phyloP scores from a whole-genome alignment of 371 early-diverging fungal species.

The Rhizopus stolonifer region DNA sequence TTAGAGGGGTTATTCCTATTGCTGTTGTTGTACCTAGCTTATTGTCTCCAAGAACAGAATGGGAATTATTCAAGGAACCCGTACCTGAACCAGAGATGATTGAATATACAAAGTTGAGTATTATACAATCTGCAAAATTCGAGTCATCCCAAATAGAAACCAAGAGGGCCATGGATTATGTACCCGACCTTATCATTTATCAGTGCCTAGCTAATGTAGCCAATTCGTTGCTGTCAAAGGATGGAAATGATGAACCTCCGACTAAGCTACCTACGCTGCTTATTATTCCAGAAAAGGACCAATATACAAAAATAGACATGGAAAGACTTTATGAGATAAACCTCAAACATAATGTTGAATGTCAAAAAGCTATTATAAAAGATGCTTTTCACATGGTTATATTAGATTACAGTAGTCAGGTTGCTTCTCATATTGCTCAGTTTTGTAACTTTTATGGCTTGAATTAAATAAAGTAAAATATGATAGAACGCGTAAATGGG shows the following conservation, averaged over 20 bases:
- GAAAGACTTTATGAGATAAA: slow-evolving; percentile 22
- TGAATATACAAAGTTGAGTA: slow-evolving; percentile 13
- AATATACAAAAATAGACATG: slow-evolving; percentile 22
- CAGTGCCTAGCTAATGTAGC: slow-evolving; percentile 25
- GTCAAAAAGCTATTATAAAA: slow-evolving; percentile 5
- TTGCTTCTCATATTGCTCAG: slow-evolving; percentile 16
- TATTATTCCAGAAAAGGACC: slow-evolving; percentile 30
- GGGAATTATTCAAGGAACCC: slow-evolving; percentile 23
- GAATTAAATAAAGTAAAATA: too few species aligned
- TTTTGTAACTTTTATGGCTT: slow-evolving; percentile 10
- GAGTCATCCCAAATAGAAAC: slow-evolving; percentile 14
- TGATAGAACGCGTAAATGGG: too few species aligned
- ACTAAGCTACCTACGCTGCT: slow-evolving; percentile 17
- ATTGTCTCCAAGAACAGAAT: slow-evolving; percentile 21
- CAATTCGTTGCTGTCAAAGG: not conserved
- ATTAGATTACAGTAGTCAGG: slow-evolving; percentile 24
- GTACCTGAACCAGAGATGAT: slow-evolving; percentile 14
- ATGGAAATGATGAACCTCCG: not conserved
- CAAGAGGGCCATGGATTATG: slow-evolving; percentile 17
- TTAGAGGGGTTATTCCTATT: slow-evolving; percentile 27
- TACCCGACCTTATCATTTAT: slow-evolving; percentile 19
- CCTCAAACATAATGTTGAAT: slow-evolving; percentile 9
- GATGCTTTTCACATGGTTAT: slow-evolving; percentile 36
- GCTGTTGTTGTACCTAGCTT: slow-evolving; percentile 27
- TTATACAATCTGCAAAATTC: slow-evolving; percentile 18